Conservation (phyloP, 1,139 yeast genomes). For the Yamadazyma kanchanaburiensis region DNA sequence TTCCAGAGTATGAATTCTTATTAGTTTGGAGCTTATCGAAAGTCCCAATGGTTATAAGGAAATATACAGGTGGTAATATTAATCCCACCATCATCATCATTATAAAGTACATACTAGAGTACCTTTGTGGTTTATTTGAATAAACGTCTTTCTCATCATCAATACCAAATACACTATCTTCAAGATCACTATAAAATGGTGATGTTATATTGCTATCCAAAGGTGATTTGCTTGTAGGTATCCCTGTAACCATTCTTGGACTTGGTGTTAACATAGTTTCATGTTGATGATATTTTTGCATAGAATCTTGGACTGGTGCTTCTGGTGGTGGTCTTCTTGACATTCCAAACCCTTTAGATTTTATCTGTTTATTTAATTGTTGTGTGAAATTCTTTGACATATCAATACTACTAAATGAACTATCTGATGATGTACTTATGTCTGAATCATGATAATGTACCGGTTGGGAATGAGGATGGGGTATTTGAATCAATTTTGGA, state of each 20-base stretch:
- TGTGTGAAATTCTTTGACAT: background rate
- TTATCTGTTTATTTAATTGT: background rate
- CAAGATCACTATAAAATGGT: constrained; percentile 7
- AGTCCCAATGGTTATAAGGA: constrained; percentile 28
- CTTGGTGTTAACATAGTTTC: constrained; percentile 9
- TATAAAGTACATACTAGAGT: constrained; percentile 17
- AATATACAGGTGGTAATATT: constrained; percentile 34
- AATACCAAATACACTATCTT: constrained; percentile 3
- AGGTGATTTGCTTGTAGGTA: constrained; percentile 6
- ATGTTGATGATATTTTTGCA: constrained; percentile 8
- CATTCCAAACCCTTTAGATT: constrained; percentile 2
- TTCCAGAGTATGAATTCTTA: constrained; percentile 11
- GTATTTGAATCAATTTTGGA: constrained; percentile 11
- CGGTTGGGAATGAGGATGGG: constrained; percentile 7
- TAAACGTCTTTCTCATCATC: constrained; percentile 2
- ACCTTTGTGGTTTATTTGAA: constrained; percentile 6
- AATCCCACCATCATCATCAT: constrained; percentile 27
- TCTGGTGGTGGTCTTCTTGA: constrained; percentile 15
- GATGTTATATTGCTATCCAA: constrained; percentile 6
- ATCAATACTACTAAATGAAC: constrained; percentile 8
- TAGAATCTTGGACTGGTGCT: constrained; percentile 11
- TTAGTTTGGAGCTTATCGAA: constrained; percentile 25
- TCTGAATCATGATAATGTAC: constrained; percentile 17
- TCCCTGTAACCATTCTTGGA: constrained; percentile 7
- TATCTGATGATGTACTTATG: constrained; percentile 9